A percentile compares a stretch with the other conserved stretches of the same genome.
phyloP scores from a whole-genome alignment of 441 rosid genomes.

The Rhodomyrtus psidioides region DNA sequence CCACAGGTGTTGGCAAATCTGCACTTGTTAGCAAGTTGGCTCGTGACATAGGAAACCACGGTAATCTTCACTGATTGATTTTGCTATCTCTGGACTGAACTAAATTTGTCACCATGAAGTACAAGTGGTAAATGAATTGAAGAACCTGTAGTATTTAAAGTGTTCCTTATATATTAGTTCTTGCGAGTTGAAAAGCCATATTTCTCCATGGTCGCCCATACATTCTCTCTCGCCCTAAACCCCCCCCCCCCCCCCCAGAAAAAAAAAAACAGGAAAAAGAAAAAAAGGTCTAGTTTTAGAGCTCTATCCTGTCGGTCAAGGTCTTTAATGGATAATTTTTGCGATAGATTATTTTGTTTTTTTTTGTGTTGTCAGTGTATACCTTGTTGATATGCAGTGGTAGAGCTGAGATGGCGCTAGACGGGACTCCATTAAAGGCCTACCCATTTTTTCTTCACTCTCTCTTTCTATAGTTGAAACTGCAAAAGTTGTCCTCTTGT shows the following conservation, averaged over 20 bases:
- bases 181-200: not conserved
- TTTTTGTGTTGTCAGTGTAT: not conserved
- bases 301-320: not conserved
- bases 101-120: not conserved
- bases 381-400: not conserved
- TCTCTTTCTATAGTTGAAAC: not conserved
- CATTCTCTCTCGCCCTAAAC: no score
- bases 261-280: no score
- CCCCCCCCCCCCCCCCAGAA: no score
- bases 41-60: constrained; percentile 55
- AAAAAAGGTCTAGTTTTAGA: not conserved
- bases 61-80: constrained; percentile 25
- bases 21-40: constrained; percentile 80
- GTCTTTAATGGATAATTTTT: not conserved
- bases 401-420: constrained; percentile 43
- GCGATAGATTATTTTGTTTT: not conserved
- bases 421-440: not conserved
- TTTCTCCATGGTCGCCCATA: not conserved
- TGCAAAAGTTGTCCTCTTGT: not conserved
- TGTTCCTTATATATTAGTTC: not conserved
- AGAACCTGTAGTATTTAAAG: not conserved
- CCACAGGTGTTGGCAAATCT: constrained; percentile 91
- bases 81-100: not conserved
- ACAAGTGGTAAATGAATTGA: not conserved
- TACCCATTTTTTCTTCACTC: not conserved